phyloP scores from a whole-genome alignment of 78 protist species.

The Corallochytrium limacisporum region DNA sequence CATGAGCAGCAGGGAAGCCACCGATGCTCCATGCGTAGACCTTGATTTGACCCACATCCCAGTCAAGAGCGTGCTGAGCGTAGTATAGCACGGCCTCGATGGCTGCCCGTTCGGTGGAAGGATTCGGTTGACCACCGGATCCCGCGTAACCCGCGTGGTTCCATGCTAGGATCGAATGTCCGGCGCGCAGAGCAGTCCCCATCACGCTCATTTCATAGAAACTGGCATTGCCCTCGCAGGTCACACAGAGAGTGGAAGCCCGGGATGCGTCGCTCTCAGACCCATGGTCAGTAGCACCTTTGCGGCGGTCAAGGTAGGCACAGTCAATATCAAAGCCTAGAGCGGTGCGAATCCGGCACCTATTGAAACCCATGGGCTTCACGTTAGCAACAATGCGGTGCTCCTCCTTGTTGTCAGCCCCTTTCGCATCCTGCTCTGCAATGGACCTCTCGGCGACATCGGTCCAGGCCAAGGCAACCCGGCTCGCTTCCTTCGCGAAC shows the following conservation, averaged over 20 bases:
- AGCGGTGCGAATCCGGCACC: too few relatives aligned
- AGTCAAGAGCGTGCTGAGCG: background rate
- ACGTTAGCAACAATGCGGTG: too few relatives aligned
- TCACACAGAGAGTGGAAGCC: background rate
- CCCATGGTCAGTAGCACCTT: too few relatives aligned
- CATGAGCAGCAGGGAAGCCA: background rate
- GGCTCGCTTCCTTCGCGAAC: too few relatives aligned
- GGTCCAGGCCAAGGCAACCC: too few relatives aligned
- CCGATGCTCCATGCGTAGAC: slow-evolving; percentile 8
- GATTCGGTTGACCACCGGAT: background rate
- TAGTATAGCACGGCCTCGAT: background rate
- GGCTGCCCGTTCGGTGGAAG: background rate
- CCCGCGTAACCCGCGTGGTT: background rate
- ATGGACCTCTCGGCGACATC: too few relatives aligned
- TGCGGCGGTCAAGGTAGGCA: too few relatives aligned
- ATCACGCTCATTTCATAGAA: background rate
- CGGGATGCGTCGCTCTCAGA: background rate
- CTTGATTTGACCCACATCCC: background rate
- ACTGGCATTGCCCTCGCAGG: slow-evolving; percentile 13
- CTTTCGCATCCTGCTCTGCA: too few relatives aligned
- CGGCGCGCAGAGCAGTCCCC: background rate
- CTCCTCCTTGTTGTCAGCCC: too few relatives aligned
- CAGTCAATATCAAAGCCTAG: too few relatives aligned
- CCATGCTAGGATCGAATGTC: background rate
- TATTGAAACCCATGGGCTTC: too few relatives aligned